Base-by-base conservation (phyloP, 768 basidiomycete genomes). In the Naganishia randhawae region DNA sequence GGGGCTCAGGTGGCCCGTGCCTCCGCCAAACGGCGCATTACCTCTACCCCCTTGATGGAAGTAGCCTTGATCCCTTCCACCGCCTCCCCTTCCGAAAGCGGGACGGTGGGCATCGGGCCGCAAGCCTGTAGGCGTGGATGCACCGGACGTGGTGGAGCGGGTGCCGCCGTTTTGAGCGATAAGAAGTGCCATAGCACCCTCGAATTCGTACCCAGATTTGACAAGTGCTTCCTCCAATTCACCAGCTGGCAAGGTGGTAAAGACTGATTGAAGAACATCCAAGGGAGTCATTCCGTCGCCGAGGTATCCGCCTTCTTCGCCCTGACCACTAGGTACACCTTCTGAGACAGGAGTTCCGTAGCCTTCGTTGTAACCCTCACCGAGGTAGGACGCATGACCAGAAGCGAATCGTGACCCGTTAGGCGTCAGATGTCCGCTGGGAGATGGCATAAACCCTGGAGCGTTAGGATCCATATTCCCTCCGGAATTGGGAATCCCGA, bases 161-260 rank as follows among this genome's bases (percentile, higher is more conserved):
- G 81, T 14, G 84, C 83, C 54, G 11, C 73, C 75, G 61, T 77
- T 73, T 25, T 71, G 68, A 72, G 95, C 91, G 52, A 98, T 85
- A 48, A 99, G 85, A 87, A 89, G 92, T 1, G 89, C 90, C 90
- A 98, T 98, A 14, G 96, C 89, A 45, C 85, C 85, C 75, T 99
- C 96, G 78, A 99, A 97, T 73, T 99, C 95, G 77, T 91, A 99
- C 2, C 87, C 91, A 72, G 91, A 90, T 53, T 85, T 84, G 8
- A 87, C 86, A 1, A 99, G 84, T 0, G 95, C 95, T 65, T 97
- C 93, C 80, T 98, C 95, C 8, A 99, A 84, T 76, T 97, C 92
- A 3, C 88, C 88, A 2, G 92, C 88, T 0, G 93, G 88, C 11
- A 99, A 84, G 1, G 91, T 87, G 1, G 91, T 88, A 72, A 99